Conservation (phyloP, 106 monocot genomes). For the Dendrobium nobile region DNA sequence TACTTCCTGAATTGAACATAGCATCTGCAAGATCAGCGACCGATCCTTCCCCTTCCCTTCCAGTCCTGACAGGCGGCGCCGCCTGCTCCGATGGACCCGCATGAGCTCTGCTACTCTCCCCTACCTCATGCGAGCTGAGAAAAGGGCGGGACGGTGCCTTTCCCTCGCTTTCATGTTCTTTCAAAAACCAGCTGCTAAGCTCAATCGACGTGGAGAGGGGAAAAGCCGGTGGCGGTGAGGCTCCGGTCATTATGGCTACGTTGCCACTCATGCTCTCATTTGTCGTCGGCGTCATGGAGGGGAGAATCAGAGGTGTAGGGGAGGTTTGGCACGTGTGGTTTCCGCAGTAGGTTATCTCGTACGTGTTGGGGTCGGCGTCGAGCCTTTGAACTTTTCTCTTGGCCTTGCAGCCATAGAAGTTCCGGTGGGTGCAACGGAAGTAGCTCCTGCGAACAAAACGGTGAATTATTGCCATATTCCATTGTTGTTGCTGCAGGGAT, state of each 20-base stretch:
- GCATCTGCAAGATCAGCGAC: slow-evolving; percentile 49
- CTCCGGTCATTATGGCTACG: background rate
- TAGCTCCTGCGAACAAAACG: slow-evolving; percentile 29
- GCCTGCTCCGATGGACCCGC: background rate
- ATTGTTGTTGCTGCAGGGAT: too few species aligned
- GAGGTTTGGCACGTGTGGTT: slow-evolving; percentile 55
- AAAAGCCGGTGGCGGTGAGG: background rate
- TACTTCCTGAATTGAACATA: slow-evolving; percentile 47
- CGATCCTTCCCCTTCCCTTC: slow-evolving; percentile 23
- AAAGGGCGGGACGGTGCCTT: background rate
- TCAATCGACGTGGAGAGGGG: background rate
- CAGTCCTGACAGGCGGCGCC: background rate
- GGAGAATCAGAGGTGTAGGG: slow-evolving; percentile 22
- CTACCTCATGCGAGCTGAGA: background rate
- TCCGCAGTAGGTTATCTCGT: slow-evolving; percentile 53
- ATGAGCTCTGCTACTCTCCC: background rate
- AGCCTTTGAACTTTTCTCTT: slow-evolving; percentile 70
- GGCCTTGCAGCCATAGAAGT: slow-evolving; percentile 57
- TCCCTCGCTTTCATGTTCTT: background rate
- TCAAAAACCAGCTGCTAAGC: background rate
- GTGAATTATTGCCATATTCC: too few species aligned
- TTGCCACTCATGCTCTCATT: background rate
- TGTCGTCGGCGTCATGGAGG: background rate
- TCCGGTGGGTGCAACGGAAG: slow-evolving; percentile 68
- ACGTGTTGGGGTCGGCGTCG: slow-evolving; percentile 53